phyloP scores from a whole-genome alignment of 768 basidiomycete genomes.

The Artomyces pyxidatus region DNA sequence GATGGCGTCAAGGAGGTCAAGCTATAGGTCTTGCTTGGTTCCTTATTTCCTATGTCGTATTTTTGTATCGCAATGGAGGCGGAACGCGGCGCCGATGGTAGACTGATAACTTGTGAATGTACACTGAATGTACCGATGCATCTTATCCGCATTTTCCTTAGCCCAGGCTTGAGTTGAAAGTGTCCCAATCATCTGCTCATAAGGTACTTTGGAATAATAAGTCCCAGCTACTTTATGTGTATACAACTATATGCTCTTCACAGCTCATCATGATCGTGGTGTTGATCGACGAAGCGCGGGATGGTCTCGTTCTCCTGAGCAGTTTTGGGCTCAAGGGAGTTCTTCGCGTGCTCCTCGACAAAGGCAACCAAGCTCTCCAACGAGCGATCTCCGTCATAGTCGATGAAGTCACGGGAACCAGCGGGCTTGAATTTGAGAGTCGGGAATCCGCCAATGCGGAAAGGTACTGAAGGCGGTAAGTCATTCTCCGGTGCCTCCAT shows the following conservation, averaged over 20 bases:
- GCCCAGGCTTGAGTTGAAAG: too few species aligned
- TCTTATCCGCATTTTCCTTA: too few species aligned
- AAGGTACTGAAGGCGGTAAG: conserved; percentile 78
- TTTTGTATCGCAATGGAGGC: too few species aligned
- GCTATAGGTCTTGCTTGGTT: conserved; percentile 33
- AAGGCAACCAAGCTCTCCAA: conserved; percentile 81
- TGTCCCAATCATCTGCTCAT: too few species aligned
- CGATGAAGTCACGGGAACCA: conserved; percentile 76
- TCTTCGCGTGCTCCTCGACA: conserved; percentile 74
- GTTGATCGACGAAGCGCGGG: conserved; percentile 14
- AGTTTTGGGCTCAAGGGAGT: conserved; percentile 42
- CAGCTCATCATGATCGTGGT: conserved; percentile 7
- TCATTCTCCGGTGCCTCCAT: conserved; percentile 97
- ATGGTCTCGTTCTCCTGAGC: conserved; percentile 14
- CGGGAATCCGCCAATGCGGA: conserved; percentile 86
- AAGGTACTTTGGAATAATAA: neutral
- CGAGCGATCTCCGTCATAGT: conserved; percentile 90
- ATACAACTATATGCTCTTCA: neutral
- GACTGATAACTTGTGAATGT: too few species aligned
- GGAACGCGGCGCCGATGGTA: too few species aligned
- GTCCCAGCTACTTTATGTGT: neutral
- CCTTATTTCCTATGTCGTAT: neutral
- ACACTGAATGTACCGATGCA: too few species aligned
- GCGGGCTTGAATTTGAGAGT: conserved; percentile 96
- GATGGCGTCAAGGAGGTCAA: conserved; percentile 83